These are phyloP conservation scores for Sarocladium kiliense DNA, from an alignment of 2,329 filamentous ascomycete species.

Conservation along the genomic window DNA sequence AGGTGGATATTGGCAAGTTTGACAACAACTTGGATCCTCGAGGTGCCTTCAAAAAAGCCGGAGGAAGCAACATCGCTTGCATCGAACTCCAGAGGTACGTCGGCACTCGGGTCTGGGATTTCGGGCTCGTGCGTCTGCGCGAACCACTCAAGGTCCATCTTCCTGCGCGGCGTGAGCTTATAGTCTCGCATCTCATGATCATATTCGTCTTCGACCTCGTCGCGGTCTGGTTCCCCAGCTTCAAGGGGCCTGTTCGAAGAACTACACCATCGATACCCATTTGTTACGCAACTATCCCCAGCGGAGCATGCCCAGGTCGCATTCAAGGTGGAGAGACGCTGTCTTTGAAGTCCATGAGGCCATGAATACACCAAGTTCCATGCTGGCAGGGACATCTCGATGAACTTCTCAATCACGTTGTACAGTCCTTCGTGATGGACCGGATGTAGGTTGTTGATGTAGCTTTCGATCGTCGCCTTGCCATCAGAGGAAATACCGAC, in stretches of 20 bases:
- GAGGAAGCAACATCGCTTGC: not conserved
- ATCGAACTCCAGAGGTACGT: not conserved
- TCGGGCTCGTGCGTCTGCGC: not conserved
- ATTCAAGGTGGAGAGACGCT: slow-evolving; percentile 17
- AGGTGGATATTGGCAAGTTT: slow-evolving; percentile 59
- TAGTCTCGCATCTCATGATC: not conserved
- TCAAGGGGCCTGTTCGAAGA: slow-evolving; percentile 18
- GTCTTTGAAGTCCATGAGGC: slow-evolving; percentile 19
- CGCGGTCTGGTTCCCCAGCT: slow-evolving; percentile 18
- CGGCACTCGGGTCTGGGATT: not conserved
- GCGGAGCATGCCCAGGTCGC: slow-evolving; percentile 16
- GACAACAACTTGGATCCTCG: slow-evolving; percentile 54
- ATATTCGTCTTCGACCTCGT: slow-evolving; percentile 5
- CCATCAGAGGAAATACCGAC: slow-evolving; percentile 34
- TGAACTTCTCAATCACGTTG: slow-evolving; percentile 33
- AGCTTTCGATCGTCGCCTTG: slow-evolving; percentile 37
- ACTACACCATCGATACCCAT: slow-evolving; percentile 11
- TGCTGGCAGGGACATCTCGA: slow-evolving; percentile 35
- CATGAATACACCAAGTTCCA: slow-evolving; percentile 37
- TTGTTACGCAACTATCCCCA: not conserved
- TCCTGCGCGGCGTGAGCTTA: not conserved
- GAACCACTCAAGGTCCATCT: not conserved
- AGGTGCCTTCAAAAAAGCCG: slow-evolving; percentile 22
- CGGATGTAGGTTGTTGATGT: slow-evolving; percentile 51
- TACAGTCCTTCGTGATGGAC: slow-evolving; percentile 31